phyloP scores from a whole-genome alignment of 1,139 yeast species.

The Kazachstania sp. region DNA sequence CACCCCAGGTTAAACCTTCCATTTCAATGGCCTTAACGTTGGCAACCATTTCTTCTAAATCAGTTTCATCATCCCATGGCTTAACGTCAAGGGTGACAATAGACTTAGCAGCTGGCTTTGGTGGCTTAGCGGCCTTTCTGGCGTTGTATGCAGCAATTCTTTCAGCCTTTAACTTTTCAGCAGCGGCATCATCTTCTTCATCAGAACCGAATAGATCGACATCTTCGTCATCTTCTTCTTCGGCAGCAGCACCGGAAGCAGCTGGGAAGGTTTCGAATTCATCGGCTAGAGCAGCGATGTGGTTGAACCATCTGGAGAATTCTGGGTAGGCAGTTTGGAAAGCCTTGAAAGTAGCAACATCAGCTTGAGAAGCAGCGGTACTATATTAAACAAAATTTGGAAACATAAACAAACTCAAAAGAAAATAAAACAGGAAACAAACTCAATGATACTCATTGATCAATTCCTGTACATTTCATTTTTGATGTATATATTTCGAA shows the following conservation, averaged over 20 bases:
- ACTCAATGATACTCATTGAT: neutral
- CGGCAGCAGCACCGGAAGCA: constrained; percentile 47
- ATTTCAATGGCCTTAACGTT: constrained; percentile 73
- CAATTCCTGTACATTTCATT: neutral
- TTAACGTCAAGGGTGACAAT: constrained; percentile 93
- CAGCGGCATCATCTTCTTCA: constrained; percentile 87
- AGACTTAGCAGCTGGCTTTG: constrained; percentile 98
- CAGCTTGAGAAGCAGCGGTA: constrained; percentile 88
- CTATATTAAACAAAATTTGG: constrained; percentile 32
- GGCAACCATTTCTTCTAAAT: constrained; percentile 78
- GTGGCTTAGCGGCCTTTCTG: constrained; percentile 94
- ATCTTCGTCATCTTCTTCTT: constrained; percentile 78
- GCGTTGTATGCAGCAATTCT: constrained; percentile 97
- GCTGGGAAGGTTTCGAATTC: constrained; percentile 84
- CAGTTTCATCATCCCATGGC: constrained; percentile 99
- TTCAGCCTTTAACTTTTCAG: constrained; percentile 93
- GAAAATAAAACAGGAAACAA: neutral
- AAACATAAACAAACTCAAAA: neutral
- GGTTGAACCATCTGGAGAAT: constrained; percentile 97
- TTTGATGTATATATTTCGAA: too few relatives aligned
- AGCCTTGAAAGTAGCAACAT: constrained; percentile 88
- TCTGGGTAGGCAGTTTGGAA: constrained; percentile 90
- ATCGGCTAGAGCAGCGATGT: constrained; percentile 84
- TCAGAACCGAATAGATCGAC: constrained; percentile 93
- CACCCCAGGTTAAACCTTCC: constrained; percentile 99